Conservation (phyloP, 2,329 filamentous ascomycete genomes). For the Claviceps purpurea region DNA sequence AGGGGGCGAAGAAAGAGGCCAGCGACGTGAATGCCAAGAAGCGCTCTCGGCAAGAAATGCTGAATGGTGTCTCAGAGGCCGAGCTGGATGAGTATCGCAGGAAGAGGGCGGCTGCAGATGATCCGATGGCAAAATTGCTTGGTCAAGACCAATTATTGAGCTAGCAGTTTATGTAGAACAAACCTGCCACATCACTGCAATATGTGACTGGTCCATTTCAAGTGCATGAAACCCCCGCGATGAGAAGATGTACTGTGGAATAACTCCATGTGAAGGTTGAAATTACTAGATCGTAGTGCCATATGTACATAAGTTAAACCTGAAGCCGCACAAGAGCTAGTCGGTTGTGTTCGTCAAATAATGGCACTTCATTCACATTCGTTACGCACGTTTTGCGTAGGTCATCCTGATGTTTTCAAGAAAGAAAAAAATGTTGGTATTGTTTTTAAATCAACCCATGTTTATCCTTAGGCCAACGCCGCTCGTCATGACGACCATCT, state of each 20-base stretch:
- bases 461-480: conserved; percentile 38
- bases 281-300: not conserved
- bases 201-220: not conserved
- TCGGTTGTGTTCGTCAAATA: not conserved
- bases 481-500: conserved; percentile 32
- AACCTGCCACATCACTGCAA: not conserved
- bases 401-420: not conserved
- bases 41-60: conserved; percentile 65
- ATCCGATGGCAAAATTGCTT: conserved; percentile 76
- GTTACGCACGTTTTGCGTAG: not conserved
- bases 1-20: conserved; percentile 18
- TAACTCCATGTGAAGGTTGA: not conserved
- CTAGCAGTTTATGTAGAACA: not conserved
- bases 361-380: not conserved
- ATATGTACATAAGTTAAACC: not conserved
- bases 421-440: conserved; percentile 8
- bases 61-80: conserved; percentile 63
- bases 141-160: conserved; percentile 56
- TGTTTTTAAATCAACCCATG: conserved; percentile 28
- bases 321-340: not conserved
- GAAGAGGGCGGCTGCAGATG: conserved; percentile 59
- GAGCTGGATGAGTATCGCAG: conserved; percentile 78
- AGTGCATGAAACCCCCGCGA: not conserved
- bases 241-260: not conserved
- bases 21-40: conserved; percentile 40